phyloP scores from a whole-genome alignment of 2,329 filamentous ascomycete species.

The Cryphonectria japonica region DNA sequence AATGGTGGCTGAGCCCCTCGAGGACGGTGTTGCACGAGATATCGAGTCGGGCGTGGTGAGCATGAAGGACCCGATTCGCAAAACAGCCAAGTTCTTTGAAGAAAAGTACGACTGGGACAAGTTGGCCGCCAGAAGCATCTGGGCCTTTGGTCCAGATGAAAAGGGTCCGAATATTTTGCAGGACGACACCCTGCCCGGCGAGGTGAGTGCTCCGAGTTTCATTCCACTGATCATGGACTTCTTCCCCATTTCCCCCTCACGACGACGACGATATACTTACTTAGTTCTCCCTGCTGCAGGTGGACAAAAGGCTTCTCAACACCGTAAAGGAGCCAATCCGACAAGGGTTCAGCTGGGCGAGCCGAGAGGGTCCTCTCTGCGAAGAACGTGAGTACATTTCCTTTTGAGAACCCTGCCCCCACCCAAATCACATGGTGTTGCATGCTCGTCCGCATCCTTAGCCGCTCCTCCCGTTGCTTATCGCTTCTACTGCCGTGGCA shows the following conservation, averaged over 20 bases:
- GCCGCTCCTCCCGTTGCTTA: constrained; percentile 12
- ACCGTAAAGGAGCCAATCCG: constrained; percentile 90
- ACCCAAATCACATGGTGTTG: constrained; percentile 23
- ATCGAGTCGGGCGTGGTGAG: constrained; percentile 90
- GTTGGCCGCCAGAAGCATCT: constrained; percentile 90
- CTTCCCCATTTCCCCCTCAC: not conserved
- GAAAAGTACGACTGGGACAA: constrained; percentile 97
- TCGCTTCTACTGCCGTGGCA: constrained; percentile 19
- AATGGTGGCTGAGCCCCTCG: constrained; percentile 95
- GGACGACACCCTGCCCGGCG: constrained; percentile 92
- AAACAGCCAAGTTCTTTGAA: constrained; percentile 96
- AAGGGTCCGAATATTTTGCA: constrained; percentile 93
- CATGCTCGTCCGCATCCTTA: constrained; percentile 15
- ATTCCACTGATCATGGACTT: constrained; percentile 14
- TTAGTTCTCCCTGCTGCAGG: constrained; percentile 47
- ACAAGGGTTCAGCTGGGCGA: constrained; percentile 96
- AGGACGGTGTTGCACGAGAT: constrained; percentile 91
- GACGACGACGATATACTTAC: constrained; percentile 26
- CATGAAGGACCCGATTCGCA: constrained; percentile 89
- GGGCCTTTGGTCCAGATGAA: constrained; percentile 97
- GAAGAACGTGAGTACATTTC: constrained; percentile 80
- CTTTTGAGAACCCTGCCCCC: constrained; percentile 26
- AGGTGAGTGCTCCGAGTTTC: constrained; percentile 54
- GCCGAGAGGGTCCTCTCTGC: constrained; percentile 91
- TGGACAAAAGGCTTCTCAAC: constrained; percentile 88